Percentiles rank a stretch among this genome's conserved stretches.
Conservation (phyloP, 768 basidiomycete genomes). For the Solioccasus polychromus region DNA sequence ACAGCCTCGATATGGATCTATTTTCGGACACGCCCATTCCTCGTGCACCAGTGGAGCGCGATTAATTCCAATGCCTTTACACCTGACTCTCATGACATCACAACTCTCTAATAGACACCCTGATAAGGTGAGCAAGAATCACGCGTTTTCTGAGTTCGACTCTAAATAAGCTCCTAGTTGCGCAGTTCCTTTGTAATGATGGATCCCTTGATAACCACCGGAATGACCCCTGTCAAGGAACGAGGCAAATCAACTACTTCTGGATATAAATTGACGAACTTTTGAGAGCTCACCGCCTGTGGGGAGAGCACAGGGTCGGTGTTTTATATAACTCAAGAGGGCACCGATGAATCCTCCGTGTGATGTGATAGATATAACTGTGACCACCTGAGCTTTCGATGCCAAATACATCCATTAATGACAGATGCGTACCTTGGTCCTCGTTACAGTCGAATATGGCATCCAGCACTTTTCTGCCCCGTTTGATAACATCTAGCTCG, state of each 20-base stretch:
- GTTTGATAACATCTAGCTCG: constrained; percentile 30
- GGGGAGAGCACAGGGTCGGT: constrained; percentile 40
- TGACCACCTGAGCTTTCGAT: background rate
- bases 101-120: too few species aligned
- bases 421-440: constrained; percentile 41
- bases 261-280: background rate
- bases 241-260: background rate
- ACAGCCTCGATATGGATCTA: background rate
- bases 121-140: constrained; percentile 1
- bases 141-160: too few species aligned
- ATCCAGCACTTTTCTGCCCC: constrained; percentile 51
- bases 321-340: constrained; percentile 44
- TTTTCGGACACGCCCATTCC: background rate
- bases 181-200: background rate
- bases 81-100: background rate
- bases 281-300: constrained; percentile 58
- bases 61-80: background rate
- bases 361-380: constrained; percentile 60
- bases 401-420: too few species aligned
- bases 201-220: constrained; percentile 7
- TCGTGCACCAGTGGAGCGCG: constrained; percentile 4
- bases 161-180: too few species aligned
- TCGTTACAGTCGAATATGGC: constrained; percentile 44
- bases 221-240: constrained; percentile 7
- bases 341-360: constrained; percentile 60